A percentile compares a stretch with the other conserved stretches of the same genome.
These are phyloP conservation scores for Talaromyces sp. DNA, from an alignment of 2,329 filamentous ascomycete genomes.

Conservation along the genomic window DNA sequence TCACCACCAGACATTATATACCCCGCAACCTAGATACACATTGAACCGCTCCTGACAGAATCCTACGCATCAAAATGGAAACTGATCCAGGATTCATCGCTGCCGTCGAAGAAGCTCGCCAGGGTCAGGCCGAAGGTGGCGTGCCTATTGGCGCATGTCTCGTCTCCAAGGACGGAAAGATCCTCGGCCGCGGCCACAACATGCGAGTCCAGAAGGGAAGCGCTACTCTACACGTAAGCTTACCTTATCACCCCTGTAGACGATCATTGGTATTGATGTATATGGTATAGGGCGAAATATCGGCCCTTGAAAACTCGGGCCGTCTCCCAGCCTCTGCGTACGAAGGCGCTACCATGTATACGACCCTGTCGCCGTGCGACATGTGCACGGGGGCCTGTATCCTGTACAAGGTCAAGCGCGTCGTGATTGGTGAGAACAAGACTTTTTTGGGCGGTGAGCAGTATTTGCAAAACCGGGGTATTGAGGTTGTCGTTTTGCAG, in stretches of 20 bases:
- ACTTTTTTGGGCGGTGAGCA: conserved; percentile 71
- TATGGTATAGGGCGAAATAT: conserved; percentile 63
- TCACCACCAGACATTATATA: not conserved
- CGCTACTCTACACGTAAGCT: conserved; percentile 65
- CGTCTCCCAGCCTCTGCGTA: conserved; percentile 67
- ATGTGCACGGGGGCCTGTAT: conserved; percentile 79
- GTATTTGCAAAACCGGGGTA: conserved; percentile 63
- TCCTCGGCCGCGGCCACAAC: conserved; percentile 71
- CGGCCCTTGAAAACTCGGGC: conserved; percentile 70
- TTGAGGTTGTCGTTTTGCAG: conserved; percentile 70
- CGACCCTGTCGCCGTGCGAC: conserved; percentile 73
- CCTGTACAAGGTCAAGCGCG: conserved; percentile 68
- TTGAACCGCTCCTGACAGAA: not conserved
- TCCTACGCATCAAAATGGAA: conserved; percentile 27
- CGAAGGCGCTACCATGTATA: conserved; percentile 75
- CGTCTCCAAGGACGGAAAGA: conserved; percentile 64
- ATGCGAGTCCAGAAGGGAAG: conserved; percentile 70
- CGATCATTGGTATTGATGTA: not conserved
- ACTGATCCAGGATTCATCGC: conserved; percentile 54
- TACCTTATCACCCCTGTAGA: not conserved
- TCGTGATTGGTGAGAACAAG: conserved; percentile 75
- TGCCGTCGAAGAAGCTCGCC: conserved; percentile 56
- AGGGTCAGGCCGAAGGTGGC: conserved; percentile 55
- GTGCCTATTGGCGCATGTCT: conserved; percentile 60
- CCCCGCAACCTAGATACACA: not conserved